Evolutionary conservation across 768 basidiomycete genomes (phyloP).

Genomic region (Thelephora aurantiotincta): DNA sequence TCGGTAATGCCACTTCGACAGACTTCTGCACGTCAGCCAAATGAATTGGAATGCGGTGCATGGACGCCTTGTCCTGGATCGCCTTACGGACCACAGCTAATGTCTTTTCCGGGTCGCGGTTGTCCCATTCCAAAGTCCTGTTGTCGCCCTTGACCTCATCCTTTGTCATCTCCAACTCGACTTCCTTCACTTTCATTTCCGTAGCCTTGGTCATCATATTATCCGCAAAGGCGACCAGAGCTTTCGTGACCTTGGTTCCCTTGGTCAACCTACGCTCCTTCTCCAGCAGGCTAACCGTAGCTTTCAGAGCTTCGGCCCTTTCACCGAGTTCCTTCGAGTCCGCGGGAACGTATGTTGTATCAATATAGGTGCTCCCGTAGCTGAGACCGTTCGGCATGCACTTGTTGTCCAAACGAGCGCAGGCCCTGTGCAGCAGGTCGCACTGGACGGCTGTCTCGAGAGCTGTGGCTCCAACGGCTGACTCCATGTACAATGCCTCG

Average conservation of each 20-base stretch:
- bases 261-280: slow-evolving; percentile 7
- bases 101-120: not conserved
- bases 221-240: slow-evolving; percentile 9
- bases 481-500: slow-evolving; percentile 31
- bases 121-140: not conserved
- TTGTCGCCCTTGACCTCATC: slow-evolving; percentile 1
- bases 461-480: slow-evolving; percentile 22
- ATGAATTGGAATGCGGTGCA: not conserved
- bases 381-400: not conserved
- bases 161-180: not conserved
- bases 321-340: slow-evolving; percentile 2
- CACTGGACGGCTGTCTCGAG: slow-evolving; percentile 13
- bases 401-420: not conserved
- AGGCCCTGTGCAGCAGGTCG: slow-evolving; percentile 5
- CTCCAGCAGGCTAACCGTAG: slow-evolving; percentile 6
- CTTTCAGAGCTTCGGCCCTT: slow-evolving; percentile 7
- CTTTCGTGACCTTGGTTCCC: slow-evolving; percentile 11
- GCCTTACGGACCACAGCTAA: slow-evolving; percentile 7
- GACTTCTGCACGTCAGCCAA: not conserved
- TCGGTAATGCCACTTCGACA: not conserved
- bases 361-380: not conserved
- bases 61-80: not conserved
- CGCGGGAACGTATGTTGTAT: not conserved
- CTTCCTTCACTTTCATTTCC: slow-evolving; percentile 1
- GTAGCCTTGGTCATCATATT: slow-evolving; percentile 6